Base-by-base conservation (phyloP, 257 asterid genomes). In the Nicotiana noctiflora region DNA sequence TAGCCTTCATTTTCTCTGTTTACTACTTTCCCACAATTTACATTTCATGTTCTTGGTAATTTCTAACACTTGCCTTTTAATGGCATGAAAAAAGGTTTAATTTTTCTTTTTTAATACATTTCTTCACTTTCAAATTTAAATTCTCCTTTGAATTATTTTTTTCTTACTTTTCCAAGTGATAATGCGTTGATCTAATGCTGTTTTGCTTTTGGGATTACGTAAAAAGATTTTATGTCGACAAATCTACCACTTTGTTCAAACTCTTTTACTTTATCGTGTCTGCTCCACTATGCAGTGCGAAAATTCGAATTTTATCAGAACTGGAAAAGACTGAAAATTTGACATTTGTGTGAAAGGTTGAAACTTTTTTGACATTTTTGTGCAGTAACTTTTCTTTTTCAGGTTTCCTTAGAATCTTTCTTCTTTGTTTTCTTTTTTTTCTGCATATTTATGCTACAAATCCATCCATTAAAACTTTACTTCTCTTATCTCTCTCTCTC, bases 181-280 rank as follows among this genome's bases (percentile, higher is more conserved):
- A 29, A 40, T 61, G 66, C 80, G 63, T 86, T 90, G 86, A 82
- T 88, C 89, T 90, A 87, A 76, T 81, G 75, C 61, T 78, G 75
- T 82, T 85, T 84, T 87, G 83, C 88, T 75, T 88, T 88, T 82
- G 72, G 76, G 79, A 56, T 78, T 85, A 80, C 81, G 81, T 84
- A 84, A 84, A 21, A 64, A 53, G 88, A 88, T 86, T 86, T 79
- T 63, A 57, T 84, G 83, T 90, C 83, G 92, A 84, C 86, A 55
- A 88, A 70, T 81, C 87, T 29, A 65, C 82, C 56, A 83, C 83
- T 85, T 79, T 64, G 37, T 32, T 37, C 6, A 59, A 37, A 53
- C 82, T 56, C 67, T 83, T 77, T 72, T 72, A 81, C 90, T 89
- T 88, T 85, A 68, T 82, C 53, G 49, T 74, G 77, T 79, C 84